Percentiles rank a stretch among this genome's conserved stretches.
phyloP scores from a whole-genome alignment of 2,329 filamentous ascomycete species.

The Stagonosporopsis tanaceti region DNA sequence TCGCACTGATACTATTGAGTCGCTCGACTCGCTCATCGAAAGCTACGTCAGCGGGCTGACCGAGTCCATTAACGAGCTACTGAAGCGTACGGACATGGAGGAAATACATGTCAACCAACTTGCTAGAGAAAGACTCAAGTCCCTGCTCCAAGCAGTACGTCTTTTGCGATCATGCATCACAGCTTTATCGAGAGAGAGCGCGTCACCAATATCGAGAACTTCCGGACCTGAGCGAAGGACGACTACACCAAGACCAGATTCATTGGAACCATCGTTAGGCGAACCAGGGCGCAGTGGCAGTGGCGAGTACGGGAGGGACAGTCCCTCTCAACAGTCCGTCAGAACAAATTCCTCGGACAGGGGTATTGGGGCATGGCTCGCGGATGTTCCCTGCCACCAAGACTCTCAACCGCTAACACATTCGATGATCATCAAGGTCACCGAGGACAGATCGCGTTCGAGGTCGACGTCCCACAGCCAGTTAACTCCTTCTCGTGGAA shows the following conservation, averaged over 20 bases:
- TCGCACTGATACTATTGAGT: slow-evolving; percentile 32
- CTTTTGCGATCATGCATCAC: slow-evolving; percentile 37
- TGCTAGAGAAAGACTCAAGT: slow-evolving; percentile 34
- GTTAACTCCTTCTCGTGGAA: slow-evolving; percentile 33
- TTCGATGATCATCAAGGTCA: slow-evolving; percentile 27
- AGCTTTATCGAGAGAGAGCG: slow-evolving; percentile 25
- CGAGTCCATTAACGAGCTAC: slow-evolving; percentile 30
- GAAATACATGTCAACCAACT: slow-evolving; percentile 37
- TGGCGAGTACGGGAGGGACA: slow-evolving; percentile 13
- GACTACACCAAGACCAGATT: slow-evolving; percentile 33
- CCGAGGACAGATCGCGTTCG: slow-evolving; percentile 17
- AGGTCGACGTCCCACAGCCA: slow-evolving; percentile 23
- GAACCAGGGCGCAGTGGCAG: slow-evolving; percentile 32
- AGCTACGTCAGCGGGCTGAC: slow-evolving; percentile 27
- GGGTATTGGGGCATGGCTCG: slow-evolving; percentile 42
- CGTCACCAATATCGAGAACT: slow-evolving; percentile 11
- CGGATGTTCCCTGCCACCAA: slow-evolving; percentile 36
- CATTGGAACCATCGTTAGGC: slow-evolving; percentile 31
- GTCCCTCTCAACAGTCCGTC: slow-evolving; percentile 22
- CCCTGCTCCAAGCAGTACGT: slow-evolving; percentile 34
- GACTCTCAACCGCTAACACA: slow-evolving; percentile 29
- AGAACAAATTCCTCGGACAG: slow-evolving; percentile 20
- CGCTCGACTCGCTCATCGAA: slow-evolving; percentile 30
- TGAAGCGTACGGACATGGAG: slow-evolving; percentile 37
- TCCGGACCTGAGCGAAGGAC: slow-evolving; percentile 23